Evolutionary conservation across 2,329 filamentous ascomycete species (phyloP), one percentile per base, ranked within the genome.

Genomic region (Raffaelea deltoideospora): DNA sequence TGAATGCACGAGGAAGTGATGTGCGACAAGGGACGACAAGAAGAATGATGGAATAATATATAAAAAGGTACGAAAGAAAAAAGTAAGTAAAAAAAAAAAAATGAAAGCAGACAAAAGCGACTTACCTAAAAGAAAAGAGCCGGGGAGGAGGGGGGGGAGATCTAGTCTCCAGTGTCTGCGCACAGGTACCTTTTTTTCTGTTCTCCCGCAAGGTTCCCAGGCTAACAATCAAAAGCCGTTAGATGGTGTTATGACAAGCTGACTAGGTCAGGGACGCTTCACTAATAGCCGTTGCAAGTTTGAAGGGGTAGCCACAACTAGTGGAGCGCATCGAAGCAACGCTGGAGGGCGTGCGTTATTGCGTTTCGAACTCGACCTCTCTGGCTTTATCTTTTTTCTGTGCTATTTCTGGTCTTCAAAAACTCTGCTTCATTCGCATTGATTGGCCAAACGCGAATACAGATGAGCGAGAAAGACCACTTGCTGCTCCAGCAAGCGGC

Each of bases 241-340:
- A 41, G 38, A 37, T 37, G 35, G n/a, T n/a, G 29, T 37, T 34
- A 34, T 38, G 22, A 37, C 27, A 42, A 28, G 36, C 24, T 37
- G 34, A 24, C 41, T 45, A 36, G 43, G 31, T 34, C 41, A 45
- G 43, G 39, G 39, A 45, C 40, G 32, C 33, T 33, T 35, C 37
- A 32, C 38, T 40, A 44, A 38, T 30, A 35, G 39, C 41, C 38
- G 43, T 41, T 45, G 36, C 34, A 40, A 31, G 39, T 45, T 40
- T 41, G 39, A 45, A 41, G 43, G 41, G 43, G 39, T 39, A 44
- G 35, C 31, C 29, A 36, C 35, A 31, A 33, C 28, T 37, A 30
- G 40, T 41, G 38, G 42, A 35, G 35, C 37, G 24, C 18, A n/a
- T n/a, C n/a, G n/a, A n/a, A n/a, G n/a, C n/a, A n/a, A n/a, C n/a